Evolutionary conservation across 176 grass and related monocot species (phyloP), one percentile per base, ranked within the genome.

Genomic region (Guadua angustifolia): DNA sequence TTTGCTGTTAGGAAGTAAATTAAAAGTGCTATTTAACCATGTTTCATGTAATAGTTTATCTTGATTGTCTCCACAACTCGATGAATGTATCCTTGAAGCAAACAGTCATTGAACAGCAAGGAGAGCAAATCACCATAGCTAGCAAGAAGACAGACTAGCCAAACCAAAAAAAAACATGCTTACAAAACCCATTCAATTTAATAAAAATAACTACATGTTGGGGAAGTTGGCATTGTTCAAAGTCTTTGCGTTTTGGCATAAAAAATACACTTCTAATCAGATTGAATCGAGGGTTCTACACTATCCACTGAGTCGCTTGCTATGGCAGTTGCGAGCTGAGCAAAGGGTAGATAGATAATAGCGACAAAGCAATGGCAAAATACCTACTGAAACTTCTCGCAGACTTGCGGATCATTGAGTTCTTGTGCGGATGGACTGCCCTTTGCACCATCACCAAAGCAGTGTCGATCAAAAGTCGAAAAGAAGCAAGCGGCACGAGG

Each of bases 361-460:
- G 19, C 8, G 29, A 35, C 59, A 50, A 21, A 69, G 66, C 13
- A 50, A 83, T 73, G 84, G 51, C 35, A 38, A 16, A 74, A 19
- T 7, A 89, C 74, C 53, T 76, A 73, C 96, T 98, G 96, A 74
- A 98, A 95, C 17, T 95, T 98, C 83, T 77, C 91, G 7, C 89
- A 91, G 19, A 93, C 93, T 56, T 87, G 77, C 4, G 93, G 96
- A 80, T 98, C 91, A 79, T 98, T 94, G 85, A 91, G 58, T 98
- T 98, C 87, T 98, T 98, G 78, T 98, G 91, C 13, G 96, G 96
- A 82, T 98, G 96, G 25, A 95, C 81, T 92, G 96, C 42, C 93
- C 96, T n/a, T n/a, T 98, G 88, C 64, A 87, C 69, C 74, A 42
- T 0, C 33, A 82, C 12, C 29, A n/a, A n/a, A 77, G 12, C 70